Evolutionary conservation across 306 rosid species (phyloP).

Genomic region (Carpinus viminea): DNA sequence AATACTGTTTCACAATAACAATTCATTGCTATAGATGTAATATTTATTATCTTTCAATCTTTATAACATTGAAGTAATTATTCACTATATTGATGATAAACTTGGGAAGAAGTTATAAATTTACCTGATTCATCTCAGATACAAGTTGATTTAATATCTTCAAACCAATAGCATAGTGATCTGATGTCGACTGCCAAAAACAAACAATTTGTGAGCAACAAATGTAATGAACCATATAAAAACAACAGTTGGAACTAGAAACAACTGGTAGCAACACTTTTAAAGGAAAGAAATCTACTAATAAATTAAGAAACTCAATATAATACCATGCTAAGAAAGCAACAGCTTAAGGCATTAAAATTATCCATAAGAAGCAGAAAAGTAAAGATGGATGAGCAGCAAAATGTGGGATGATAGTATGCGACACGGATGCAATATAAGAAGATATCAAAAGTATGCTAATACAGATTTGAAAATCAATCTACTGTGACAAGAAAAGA

Average conservation of each 20-base stretch:
- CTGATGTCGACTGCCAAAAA: slow-evolving; percentile 75
- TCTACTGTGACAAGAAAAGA: too few relatives aligned
- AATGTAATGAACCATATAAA: neutral
- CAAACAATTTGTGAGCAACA: slow-evolving; percentile 14
- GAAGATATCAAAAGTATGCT: neutral
- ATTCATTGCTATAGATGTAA: neutral
- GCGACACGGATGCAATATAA: neutral
- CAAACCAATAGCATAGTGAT: slow-evolving; percentile 92
- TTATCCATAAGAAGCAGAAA: neutral
- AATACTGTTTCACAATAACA: neutral
- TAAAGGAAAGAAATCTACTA: neutral
- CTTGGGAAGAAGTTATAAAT: slow-evolving; percentile 26
- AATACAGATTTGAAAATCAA: too few relatives aligned
- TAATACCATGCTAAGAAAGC: neutral
- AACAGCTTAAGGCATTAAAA: neutral
- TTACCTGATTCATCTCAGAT: slow-evolving; percentile 98
- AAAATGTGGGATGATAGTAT: neutral
- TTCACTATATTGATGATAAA: slow-evolving; percentile 28
- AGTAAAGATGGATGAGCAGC: neutral
- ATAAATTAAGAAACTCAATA: neutral
- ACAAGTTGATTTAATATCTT: slow-evolving; percentile 94
- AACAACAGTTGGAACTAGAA: neutral
- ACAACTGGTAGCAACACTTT: slow-evolving; percentile 7
- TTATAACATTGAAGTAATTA: neutral
- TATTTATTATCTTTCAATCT: slow-evolving; percentile 5